Conservation (phyloP, 2,329 filamentous ascomycete genomes). For the Xylariales sp. region DNA sequence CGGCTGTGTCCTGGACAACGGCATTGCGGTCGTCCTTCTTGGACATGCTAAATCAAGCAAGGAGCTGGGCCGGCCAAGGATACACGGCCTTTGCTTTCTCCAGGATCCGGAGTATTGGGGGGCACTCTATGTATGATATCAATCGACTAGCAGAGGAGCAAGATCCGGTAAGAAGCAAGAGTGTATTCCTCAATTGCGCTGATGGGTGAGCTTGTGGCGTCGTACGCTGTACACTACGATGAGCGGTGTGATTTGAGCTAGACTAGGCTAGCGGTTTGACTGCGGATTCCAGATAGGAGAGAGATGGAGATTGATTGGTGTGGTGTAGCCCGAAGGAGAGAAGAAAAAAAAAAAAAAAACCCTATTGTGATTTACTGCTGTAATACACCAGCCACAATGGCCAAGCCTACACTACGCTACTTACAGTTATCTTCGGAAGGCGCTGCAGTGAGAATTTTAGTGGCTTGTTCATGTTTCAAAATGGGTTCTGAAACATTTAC, state of each 20-base stretch:
- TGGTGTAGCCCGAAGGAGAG: background rate
- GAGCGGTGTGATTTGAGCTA: slow-evolving; percentile 5
- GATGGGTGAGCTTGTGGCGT: slow-evolving; percentile 24
- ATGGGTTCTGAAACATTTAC: background rate
- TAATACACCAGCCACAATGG: slow-evolving; percentile 23
- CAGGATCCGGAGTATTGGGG: slow-evolving; percentile 11
- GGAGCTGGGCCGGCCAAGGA: slow-evolving; percentile 6
- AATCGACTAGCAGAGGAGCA: slow-evolving; percentile 9
- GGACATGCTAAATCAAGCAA: slow-evolving; percentile 44
- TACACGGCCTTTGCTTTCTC: slow-evolving; percentile 23
- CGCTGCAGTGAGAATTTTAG: background rate
- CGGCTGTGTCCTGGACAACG: slow-evolving; percentile 47
- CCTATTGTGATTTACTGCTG: too few species aligned
- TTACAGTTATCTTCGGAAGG: background rate
- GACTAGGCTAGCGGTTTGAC: slow-evolving; percentile 1
- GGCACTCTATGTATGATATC: background rate
- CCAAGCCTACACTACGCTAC: background rate
- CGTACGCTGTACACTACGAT: slow-evolving; percentile 10
- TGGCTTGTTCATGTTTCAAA: slow-evolving; percentile 5
- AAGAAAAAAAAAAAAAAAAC: background rate
- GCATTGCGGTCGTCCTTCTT: slow-evolving; percentile 37
- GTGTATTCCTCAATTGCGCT: slow-evolving; percentile 10
- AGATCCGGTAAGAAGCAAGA: slow-evolving; percentile 15
- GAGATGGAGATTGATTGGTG: slow-evolving; percentile 5
- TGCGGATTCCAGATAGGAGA: slow-evolving; percentile 14